Percentiles rank a stretch among this genome's conserved stretches.
Evolutionary conservation across 2,329 filamentous ascomycete species (phyloP).

Genomic region (Colletotrichum lini): DNA sequence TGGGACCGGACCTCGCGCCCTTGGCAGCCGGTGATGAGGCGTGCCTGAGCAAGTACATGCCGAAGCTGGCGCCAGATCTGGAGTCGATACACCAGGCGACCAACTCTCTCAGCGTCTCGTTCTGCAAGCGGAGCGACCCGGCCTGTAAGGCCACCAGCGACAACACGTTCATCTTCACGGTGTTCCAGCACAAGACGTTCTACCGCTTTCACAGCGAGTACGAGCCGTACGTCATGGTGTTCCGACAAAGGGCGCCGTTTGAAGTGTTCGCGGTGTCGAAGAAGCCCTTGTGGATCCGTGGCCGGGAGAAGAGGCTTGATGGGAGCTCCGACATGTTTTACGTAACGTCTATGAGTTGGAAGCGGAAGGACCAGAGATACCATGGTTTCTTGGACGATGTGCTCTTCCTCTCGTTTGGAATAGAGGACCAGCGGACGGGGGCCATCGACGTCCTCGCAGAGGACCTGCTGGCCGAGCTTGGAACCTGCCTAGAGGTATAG

Average conservation of each 20-base stretch:
- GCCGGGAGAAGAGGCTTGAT: constrained; percentile 54
- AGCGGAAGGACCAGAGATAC: constrained; percentile 60
- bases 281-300: constrained; percentile 70
- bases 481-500: constrained; percentile 14
- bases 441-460: constrained; percentile 66
- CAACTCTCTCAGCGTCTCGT: constrained; percentile 69
- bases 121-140: constrained; percentile 64
- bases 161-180: constrained; percentile 69
- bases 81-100: constrained; percentile 72
- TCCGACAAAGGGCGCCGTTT: constrained; percentile 64
- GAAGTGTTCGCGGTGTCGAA: constrained; percentile 63
- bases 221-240: constrained; percentile 69
- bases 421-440: constrained; percentile 65
- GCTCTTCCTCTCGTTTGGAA: constrained; percentile 68
- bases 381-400: constrained; percentile 71
- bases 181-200: constrained; percentile 70
- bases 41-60: constrained; percentile 64
- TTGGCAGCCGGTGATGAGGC: constrained; percentile 55
- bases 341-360: constrained; percentile 71
- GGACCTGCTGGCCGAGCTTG: constrained; percentile 60
- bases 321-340: constrained; percentile 69
- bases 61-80: constrained; percentile 50
- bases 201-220: constrained; percentile 65
- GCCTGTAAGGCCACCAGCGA: constrained; percentile 56
- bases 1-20: constrained; percentile 62